Evolutionary conservation across 331 rosid genomes (phyloP), one percentile per base, ranked within the genome.

Genomic region (Arachis monticola): DNA sequence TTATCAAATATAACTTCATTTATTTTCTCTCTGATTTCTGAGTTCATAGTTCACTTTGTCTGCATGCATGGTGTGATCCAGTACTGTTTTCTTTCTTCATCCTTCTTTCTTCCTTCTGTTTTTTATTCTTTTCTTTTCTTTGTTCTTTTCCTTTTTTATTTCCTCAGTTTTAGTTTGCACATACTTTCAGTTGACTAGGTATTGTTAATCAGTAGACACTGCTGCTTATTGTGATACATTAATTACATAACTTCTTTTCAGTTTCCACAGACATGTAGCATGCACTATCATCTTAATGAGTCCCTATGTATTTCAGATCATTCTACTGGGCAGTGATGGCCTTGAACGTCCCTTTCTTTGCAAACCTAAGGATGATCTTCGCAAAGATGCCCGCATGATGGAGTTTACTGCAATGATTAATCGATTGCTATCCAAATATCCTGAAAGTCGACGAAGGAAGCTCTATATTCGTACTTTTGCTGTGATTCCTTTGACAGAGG

Each of bases 381-480:
- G 99, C 81, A 94, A 94, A 77, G 99, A 94, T 85, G 96, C 97
- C 51, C 97, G 99, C 72, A 94, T 94, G 99, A 94, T 94, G 99
- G 99, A 94, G 91, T 94, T 94, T 78, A 94, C 93, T 40, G 99
- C 97, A 78, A 94, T 85, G 91, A 92, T 94, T 79, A 94, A 92
- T 78, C 84, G 90, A 47, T 85, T 94, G 77, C 78, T 92, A 81
- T 94, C 99, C 68, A 92, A 92, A 87, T 92, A 86, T 83, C 97
- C 99, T 55, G 99, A 92, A 82, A 94, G 99, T 79, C 97, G 92
- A 68, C 77, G 88, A 74, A 81, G 99, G 90, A 92, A 94, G 84
- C 96, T 94, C 73, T 94, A 92, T 84, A 92, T 94, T 72, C 97
- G 93, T 56, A 94, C 99, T 30, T 94, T 94, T 88, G 88, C 93